phyloP scores from a whole-genome alignment of 2,329 filamentous ascomycete genomes.

The Diaporthe velutina region DNA sequence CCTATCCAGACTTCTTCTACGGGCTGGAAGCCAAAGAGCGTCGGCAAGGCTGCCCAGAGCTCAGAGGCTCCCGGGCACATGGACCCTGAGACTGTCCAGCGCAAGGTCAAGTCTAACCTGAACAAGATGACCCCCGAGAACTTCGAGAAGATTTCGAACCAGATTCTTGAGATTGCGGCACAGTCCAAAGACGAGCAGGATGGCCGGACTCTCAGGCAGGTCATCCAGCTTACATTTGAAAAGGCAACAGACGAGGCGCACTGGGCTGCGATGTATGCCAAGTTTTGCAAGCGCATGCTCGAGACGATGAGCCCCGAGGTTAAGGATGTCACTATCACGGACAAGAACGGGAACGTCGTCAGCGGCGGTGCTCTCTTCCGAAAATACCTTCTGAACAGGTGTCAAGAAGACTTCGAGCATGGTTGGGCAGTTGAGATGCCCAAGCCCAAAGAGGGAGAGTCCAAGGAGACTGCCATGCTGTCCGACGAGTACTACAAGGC shows the following conservation, averaged over 20 bases:
- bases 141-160: constrained; percentile 94
- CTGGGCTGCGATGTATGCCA: constrained; percentile 99
- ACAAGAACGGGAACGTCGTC: constrained; percentile 89
- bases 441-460: constrained; percentile 76
- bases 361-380: constrained; percentile 95
- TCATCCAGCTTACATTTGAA: constrained; percentile 99
- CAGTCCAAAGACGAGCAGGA: constrained; percentile 97
- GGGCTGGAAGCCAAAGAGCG: constrained; percentile 90
- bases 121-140: constrained; percentile 99
- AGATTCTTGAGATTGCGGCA: constrained; percentile 91
- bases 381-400: constrained; percentile 98
- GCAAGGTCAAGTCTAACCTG: constrained; percentile 97
- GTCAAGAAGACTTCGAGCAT: constrained; percentile 98
- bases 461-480: constrained; percentile 81
- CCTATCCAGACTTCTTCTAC: constrained; percentile 78
- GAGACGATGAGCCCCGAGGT: constrained; percentile 95
- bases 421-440: constrained; percentile 95
- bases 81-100: constrained; percentile 93
- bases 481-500: constrained; percentile 97
- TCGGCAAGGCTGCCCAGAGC: constrained; percentile 55
- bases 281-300: constrained; percentile 98
- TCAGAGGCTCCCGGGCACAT: constrained; percentile 67
- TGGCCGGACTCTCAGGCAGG: constrained; percentile 93
- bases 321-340: constrained; percentile 92
- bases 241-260: constrained; percentile 99